phyloP scores from a whole-genome alignment of 2,329 filamentous ascomycete genomes.

The Chaetomiaceae sp. region DNA sequence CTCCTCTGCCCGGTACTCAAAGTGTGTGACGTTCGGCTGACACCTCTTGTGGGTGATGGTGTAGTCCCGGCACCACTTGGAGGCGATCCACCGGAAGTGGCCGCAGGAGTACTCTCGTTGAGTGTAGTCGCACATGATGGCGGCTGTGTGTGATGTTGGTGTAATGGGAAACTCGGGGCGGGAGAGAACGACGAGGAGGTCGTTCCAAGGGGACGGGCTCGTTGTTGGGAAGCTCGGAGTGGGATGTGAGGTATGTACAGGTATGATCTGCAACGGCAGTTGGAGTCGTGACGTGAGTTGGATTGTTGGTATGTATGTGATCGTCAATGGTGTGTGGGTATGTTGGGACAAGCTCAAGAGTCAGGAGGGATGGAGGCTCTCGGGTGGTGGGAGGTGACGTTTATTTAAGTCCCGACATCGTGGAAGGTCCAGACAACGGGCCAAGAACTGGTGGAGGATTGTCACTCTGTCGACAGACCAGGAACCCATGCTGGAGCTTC shows the following conservation, averaged over 20 bases:
- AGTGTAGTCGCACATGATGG: slow-evolving; percentile 48
- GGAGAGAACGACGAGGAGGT: not conserved
- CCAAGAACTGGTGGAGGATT: slow-evolving; percentile 11
- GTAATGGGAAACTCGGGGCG: not conserved
- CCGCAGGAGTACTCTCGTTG: slow-evolving; percentile 38
- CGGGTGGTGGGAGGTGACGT: slow-evolving; percentile 21
- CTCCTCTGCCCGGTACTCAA: slow-evolving; percentile 32
- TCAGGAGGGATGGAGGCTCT: slow-evolving; percentile 3
- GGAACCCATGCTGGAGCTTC: slow-evolving; percentile 23
- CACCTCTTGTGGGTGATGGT: slow-evolving; percentile 33
- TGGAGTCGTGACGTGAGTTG: slow-evolving; percentile 2
- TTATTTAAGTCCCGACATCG: slow-evolving; percentile 27
- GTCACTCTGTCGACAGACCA: slow-evolving; percentile 14
- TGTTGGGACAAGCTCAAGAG: not conserved
- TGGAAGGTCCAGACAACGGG: slow-evolving; percentile 12
- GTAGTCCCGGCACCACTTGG: slow-evolving; percentile 34
- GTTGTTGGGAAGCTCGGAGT: not conserved
- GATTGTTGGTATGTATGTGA: not conserved
- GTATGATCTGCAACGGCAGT: slow-evolving; percentile 1
- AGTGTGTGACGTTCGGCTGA: slow-evolving; percentile 33
- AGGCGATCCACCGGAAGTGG: slow-evolving; percentile 36
- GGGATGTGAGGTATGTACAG: not conserved
- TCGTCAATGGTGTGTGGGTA: slow-evolving; percentile 7
- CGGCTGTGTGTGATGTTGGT: not conserved
- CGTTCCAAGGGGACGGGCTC: not conserved